Base-by-base conservation (phyloP, 331 rosid species). In the Stylosanthes scabra region DNA sequence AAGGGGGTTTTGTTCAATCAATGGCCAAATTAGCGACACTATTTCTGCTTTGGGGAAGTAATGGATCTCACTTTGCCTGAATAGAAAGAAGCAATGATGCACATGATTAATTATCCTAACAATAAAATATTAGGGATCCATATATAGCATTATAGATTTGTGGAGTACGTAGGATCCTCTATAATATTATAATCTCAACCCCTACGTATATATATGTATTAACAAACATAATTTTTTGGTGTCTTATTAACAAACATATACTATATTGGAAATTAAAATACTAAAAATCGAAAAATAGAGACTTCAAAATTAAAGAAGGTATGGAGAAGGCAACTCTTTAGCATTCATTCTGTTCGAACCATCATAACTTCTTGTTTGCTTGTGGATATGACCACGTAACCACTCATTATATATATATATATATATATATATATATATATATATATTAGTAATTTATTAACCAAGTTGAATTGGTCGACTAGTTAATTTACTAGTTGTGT, bases 11-110 rank as follows among this genome's bases (percentile, higher is more conserved):
- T 28, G n/a, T 2, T 49, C 54, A 25, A 8, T 64, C 31, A 71
- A 74, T 20, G 39, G 39, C 39, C 28, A 31, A 76, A 56, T 52
- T 59, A 49, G 27, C 2, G 31, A 37, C 68, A 16, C 50, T 71
- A 34, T 79, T 77, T 68, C 76, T 64, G 61, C 31, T 80, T 77
- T 78, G 78, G 83, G 80, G 57, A 69, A 80, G 84, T 37, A 74
- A 77, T 74, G 80, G 77, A 79, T 80, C 25, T 20, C 68, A n/a
- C 77, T 45, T 79, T 80, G 40, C 82, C 71, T 4, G 16, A 62
- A 75, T 11, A 39, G 47, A 37, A 59, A 52, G 58, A 5, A 8
- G 15, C 74, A 62, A 81, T 72, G 29, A 55, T 20, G 28, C n/a
- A 29, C 42, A 14, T 12, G n/a, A 41, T 44, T 9, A n/a, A 52